Evolutionary conservation across 768 basidiomycete species (phyloP).

Genomic region (Atractiella rhizophila): DNA sequence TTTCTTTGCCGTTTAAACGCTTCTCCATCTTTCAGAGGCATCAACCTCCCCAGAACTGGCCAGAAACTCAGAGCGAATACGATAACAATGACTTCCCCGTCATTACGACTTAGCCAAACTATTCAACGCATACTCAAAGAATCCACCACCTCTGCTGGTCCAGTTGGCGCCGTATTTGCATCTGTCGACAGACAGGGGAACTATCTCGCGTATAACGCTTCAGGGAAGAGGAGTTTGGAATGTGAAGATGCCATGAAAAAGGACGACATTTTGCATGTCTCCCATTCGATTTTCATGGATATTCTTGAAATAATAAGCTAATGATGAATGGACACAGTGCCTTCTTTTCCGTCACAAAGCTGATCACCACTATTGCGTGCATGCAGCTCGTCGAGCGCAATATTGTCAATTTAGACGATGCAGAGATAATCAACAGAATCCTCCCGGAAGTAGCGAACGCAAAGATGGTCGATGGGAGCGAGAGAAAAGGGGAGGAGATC

Average conservation of each 20-base stretch:
- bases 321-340: background rate
- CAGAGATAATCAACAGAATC: slow-evolving; percentile 3
- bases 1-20: too few species aligned
- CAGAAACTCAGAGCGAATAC: too few species aligned
- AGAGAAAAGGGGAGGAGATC: slow-evolving; percentile 7
- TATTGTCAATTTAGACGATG: slow-evolving; percentile 7
- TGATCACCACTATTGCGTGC: slow-evolving; percentile 6
- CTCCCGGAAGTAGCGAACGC: slow-evolving; percentile 4
- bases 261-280: slow-evolving; percentile 5
- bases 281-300: too few species aligned
- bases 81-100: too few species aligned
- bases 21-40: too few species aligned
- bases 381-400: slow-evolving; percentile 8
- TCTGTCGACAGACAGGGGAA: slow-evolving; percentile 7
- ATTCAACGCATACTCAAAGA: too few species aligned
- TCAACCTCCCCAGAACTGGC: too few species aligned
- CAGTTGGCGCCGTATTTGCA: slow-evolving; percentile 5
- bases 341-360: background rate
- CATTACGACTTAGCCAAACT: too few species aligned
- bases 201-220: slow-evolving; percentile 2
- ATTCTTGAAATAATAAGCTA: slow-evolving; percentile 5
- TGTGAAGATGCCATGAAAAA: slow-evolving; percentile 5
- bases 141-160: too few species aligned
- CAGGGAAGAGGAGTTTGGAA: slow-evolving; percentile 3
- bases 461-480: slow-evolving; percentile 1